Conservation (phyloP, 2,329 filamentous ascomycete genomes). For the Claviceps digitariae region DNA sequence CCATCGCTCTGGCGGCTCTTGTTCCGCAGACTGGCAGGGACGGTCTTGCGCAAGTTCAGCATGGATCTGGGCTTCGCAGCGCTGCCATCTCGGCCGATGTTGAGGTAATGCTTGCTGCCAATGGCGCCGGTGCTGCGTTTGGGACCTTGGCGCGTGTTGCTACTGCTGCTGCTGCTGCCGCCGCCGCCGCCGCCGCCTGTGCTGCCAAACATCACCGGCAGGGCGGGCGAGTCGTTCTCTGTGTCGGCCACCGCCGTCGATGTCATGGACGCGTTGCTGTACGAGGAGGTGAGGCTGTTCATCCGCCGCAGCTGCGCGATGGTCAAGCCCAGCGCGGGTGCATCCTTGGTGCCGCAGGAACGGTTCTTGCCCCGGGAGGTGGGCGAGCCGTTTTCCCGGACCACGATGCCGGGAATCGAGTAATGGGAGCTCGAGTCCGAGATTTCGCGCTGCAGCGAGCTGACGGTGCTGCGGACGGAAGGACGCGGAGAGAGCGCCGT, state of each 20-base stretch:
- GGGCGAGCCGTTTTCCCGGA: constrained; percentile 13
- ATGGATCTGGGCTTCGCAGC: constrained; percentile 10
- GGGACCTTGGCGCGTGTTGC: background rate
- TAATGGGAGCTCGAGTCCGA: constrained; percentile 17
- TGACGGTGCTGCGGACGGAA: constrained; percentile 8
- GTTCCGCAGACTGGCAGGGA: background rate
- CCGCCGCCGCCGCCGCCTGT: constrained; percentile 14
- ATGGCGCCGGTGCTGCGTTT: constrained; percentile 12
- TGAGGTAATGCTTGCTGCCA: constrained; percentile 33
- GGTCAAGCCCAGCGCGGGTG: constrained; percentile 23
- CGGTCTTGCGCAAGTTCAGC: constrained; percentile 7
- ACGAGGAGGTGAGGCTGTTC: constrained; percentile 38
- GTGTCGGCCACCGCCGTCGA: constrained; percentile 15
- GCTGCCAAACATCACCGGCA: constrained; percentile 25
- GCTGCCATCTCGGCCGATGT: constrained; percentile 13
- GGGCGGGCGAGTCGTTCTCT: constrained; percentile 24
- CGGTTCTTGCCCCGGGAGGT: constrained; percentile 9
- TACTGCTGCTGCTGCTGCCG: background rate
- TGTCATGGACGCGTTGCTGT: constrained; percentile 26
- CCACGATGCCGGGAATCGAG: constrained; percentile 4
- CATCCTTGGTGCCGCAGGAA: constrained; percentile 5
- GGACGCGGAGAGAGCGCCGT: constrained; percentile 14
- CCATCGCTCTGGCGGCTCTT: background rate
- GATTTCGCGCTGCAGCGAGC: constrained; percentile 10
- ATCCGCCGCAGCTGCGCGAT: constrained; percentile 41